Base-by-base conservation (phyloP, 352 stramenopile species). In the Phytophthora aleatoria region DNA sequence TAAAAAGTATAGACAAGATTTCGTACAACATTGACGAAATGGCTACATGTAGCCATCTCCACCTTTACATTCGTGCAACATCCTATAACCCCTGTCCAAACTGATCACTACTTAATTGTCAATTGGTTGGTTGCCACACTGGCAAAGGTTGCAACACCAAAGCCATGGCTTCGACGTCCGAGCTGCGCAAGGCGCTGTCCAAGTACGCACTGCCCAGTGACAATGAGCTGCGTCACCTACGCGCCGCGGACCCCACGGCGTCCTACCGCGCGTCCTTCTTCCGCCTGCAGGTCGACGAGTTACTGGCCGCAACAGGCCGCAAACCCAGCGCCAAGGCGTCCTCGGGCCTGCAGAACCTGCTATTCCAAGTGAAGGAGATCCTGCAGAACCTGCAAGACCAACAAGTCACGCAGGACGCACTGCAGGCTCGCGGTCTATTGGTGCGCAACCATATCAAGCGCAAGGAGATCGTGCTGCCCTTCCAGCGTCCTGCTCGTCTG, bases 191-290 rank as follows among this genome's bases (percentile, higher is more conserved):
- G 73, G 71, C 72, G 67, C 76, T 92, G 35, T 90, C 82, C 71
- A 93, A 93, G 77, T 97, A 96, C 57, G 91, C 93, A 57, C 80
- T 98, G 45, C 93, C 93, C 8, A 97, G 84, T 57, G 81, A 84
- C 50, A 88, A 89, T 42, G 89, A 96, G 68, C 70, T 94, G 65
- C 73, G 69, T 31, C 81, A 96, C 52, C 57, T 97, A 50, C 87
- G 92, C 30, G 76, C 85, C 8, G 87, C 85, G 1, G 85, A 96
- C 61, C 85, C 81, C 38, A 83, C 58, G 27, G 92, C 77, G 33
- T 87, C 88, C 39, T 91, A 92, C 60, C 76, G 75, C 20, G 82
- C 79, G 48, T 97, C 90, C 48, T 93, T 96, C 43, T 89, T 97
- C 70, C 82, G 83, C 3, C 72, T 97, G 41, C 84, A 97, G 57